Base-by-base conservation (phyloP, 108 stramenopile genomes). In the Nannochloropsis gaditana region DNA sequence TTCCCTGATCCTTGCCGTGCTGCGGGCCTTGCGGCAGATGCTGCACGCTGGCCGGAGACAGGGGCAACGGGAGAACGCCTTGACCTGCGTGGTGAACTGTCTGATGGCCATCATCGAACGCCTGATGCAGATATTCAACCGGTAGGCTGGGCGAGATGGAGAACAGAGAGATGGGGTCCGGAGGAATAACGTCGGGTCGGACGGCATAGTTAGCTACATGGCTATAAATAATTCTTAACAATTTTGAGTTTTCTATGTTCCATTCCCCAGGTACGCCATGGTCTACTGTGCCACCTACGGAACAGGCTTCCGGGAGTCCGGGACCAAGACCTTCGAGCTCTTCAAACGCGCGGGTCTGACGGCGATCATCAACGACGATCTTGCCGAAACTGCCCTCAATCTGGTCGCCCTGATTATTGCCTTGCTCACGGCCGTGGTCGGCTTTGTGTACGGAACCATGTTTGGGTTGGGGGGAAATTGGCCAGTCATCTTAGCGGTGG, bases 1-100 rank as follows among this genome's bases (percentile, higher is more conserved):
- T 45, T 94, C 94, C 85, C 87, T 96, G 21, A 88, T 94, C 45
- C 93, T 96, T 45, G 96, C 94, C 21, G 90, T 95, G 42, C 93
- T 95, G 42, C 89, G 92, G 41, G 80, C 95, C 2, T 81, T 95
- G 41, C 91, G 93, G 41, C 84, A 84, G 73, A 85, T 91, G 43
- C 88, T 92, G 59, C 83, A 83, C 42, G 80, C 50, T 11, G 91
- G 92, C 85, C 42, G 82, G 1, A 84, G 84, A 17, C 45, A 87
- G 43, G 47, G 42, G 82, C 44, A 80, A 44, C 45, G 44, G 45
- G 44, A 73, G 8, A 73, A 85, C 15, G 42, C 82, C 43, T 84
- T 86, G 43, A 44, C 86, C 41, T 83, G 79, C 2, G 42, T 84
- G 42, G 21, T 86, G 10, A 42, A 86, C 21, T 50, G 83, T 45